Conservation (phyloP, 805 yeast species). For the Metschnikowia kunwiensis region DNA sequence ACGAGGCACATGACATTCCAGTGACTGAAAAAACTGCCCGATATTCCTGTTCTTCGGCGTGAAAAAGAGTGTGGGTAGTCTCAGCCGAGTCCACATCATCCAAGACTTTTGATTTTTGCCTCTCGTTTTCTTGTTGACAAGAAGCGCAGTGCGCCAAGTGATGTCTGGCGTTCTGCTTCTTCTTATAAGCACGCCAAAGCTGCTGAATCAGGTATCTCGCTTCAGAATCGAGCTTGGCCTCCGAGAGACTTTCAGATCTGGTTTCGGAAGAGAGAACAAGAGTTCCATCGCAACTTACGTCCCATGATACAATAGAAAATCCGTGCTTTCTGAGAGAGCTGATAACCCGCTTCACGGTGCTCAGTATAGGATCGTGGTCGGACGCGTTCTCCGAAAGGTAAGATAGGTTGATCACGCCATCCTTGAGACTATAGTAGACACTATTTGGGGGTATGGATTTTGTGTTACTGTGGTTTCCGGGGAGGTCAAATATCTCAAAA, state of each 20-base stretch:
- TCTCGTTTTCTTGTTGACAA: slow-evolving; percentile 28
- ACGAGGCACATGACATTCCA: slow-evolving; percentile 43
- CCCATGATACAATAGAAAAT: slow-evolving; percentile 37
- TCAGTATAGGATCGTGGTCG: slow-evolving; percentile 13
- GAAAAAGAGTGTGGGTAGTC: slow-evolving; percentile 5
- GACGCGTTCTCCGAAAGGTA: slow-evolving; percentile 17
- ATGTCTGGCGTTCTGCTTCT: slow-evolving; percentile 19
- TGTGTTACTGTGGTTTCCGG: slow-evolving; percentile 2
- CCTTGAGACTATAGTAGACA: slow-evolving; percentile 20
- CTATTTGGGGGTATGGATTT: slow-evolving; percentile 7
- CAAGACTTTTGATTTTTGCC: background rate
- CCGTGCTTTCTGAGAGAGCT: slow-evolving; percentile 33
- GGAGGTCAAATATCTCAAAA: slow-evolving; percentile 16
- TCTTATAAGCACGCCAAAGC: slow-evolving; percentile 19
- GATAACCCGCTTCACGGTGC: slow-evolving; percentile 23
- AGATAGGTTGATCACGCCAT: slow-evolving; percentile 26
- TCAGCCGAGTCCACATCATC: background rate
- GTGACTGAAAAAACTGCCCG: slow-evolving; percentile 54
- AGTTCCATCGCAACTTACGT: slow-evolving; percentile 22
- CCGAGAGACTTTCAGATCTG: slow-evolving; percentile 12
- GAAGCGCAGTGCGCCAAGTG: slow-evolving; percentile 43
- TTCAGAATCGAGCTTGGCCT: slow-evolving; percentile 1
- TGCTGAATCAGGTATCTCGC: slow-evolving; percentile 1
- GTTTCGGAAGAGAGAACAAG: slow-evolving; percentile 8
- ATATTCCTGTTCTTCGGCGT: slow-evolving; percentile 21